Conservation (phyloP, 192 early-diverging fungal species). For the Phlyctochytrium arcticum region DNA sequence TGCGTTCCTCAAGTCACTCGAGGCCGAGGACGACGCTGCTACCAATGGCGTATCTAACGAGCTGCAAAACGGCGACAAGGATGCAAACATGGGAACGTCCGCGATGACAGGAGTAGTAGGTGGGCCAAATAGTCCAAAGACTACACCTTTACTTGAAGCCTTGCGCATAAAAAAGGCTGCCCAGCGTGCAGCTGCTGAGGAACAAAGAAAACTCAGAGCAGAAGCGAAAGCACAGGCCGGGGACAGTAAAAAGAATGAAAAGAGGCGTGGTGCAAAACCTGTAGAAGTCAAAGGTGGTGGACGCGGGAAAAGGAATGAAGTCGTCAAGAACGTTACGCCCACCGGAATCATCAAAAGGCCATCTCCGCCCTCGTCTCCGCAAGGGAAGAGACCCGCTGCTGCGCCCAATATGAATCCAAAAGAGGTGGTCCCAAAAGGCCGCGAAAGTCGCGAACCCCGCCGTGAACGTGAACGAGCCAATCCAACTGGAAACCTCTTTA, state of each 20-base stretch:
- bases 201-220: background rate
- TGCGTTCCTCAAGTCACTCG: constrained; percentile 68
- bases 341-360: background rate
- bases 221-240: background rate
- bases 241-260: background rate
- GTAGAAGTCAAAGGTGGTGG: background rate
- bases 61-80: background rate
- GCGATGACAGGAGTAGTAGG: background rate
- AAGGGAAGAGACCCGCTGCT: background rate
- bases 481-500: constrained; percentile 14
- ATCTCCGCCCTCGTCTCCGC: background rate
- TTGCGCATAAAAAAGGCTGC: constrained; percentile 65
- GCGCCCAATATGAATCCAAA: background rate
- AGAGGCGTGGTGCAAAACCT: background rate
- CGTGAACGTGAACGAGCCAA: background rate
- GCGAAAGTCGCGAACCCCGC: no score
- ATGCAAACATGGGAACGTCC: background rate
- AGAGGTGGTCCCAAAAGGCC: background rate
- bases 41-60: background rate
- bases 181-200: background rate
- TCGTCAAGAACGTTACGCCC: background rate
- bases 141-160: constrained; percentile 71
- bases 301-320: background rate
- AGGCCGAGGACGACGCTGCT: constrained; percentile 16
- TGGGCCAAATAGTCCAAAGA: constrained; percentile 54